Evolutionary conservation across 805 yeast genomes (phyloP), one percentile per base, ranked within the genome.

Genomic region (Zygotorulaspora florentina): DNA sequence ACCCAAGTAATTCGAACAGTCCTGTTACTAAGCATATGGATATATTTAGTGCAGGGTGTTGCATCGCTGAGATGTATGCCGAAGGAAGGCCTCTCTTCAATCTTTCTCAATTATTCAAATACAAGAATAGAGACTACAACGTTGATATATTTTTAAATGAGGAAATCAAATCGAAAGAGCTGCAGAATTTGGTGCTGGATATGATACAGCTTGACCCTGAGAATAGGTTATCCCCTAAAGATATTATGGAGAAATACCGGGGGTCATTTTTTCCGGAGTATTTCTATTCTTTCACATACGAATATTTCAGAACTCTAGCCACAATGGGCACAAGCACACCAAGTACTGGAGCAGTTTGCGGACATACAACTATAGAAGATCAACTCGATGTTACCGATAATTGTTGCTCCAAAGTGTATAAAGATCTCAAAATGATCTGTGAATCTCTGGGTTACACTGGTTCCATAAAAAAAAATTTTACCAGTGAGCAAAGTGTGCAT

Each of bases 41-140:
- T 65, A 70, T 91, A 18, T 87, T 87, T 61, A 77, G 88, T 44
- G 60, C 82, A 37, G 95, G 95, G 0, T 93, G 99, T 68, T 88
- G 86, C 2, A 83, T 93, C 54, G 96, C 95, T 0, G 99, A 93
- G 63, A 66, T 93, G 6, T 87, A 84, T 53, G 68, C 81, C 15
- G 98, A 93, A 53, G 97, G 97, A 0, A 75, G 85, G 13, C 86
- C 97, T 0, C 74, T 87, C 0, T 91, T 93, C 64, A 83, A 95
- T 0, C 73, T 93, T 10, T 81, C 98, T 0, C 96, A 90, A 58
- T 69, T 90, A 50, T 91, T 87, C 71, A 86, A 83, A 64, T 93
- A 85, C 65, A 83, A 83, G 56, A 77, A 77, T 47, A 76, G 80
- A 2, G 89, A 85, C 48, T 81, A 75, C 57, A 62, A 63, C 16